Evolutionary conservation across 805 yeast genomes (phyloP), one percentile per base, ranked within the genome.

Genomic region (Saccharomycopsis javanensis): DNA sequence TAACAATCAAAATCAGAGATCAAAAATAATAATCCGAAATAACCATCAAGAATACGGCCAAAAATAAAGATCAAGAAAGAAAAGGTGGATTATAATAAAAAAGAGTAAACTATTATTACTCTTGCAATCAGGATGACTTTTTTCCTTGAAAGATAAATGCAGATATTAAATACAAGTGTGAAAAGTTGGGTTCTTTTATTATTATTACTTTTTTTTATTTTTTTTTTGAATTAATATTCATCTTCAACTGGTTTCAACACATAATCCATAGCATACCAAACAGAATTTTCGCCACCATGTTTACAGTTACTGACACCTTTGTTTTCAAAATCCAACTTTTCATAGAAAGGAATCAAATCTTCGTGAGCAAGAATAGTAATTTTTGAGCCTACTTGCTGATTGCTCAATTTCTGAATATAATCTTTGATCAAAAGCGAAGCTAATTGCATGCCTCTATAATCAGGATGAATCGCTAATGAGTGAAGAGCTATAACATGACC

Each of bases 361-460:
- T 81, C 78, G 65, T 87, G 89, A 31, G 90, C 87, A 59, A 92
- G 78, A 33, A 92, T 75, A 5, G 83, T 79, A 54, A 92, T 82
- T 65, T 81, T 79, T 64, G 83, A 87, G 51, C 94, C 97, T 60
- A 89, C 83, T 63, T 83, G 88, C 68, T 90, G 96, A 68, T 89
- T 89, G 53, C 88, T 81, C 69, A 92, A 74, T 67, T 92, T 88
- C 70, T 94, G 97, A 60, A 91, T 79, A 72, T 88, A 94, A 71
- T 92, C 99, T 64, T 86, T 89, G 65, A 92, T 71, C 66, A 92
- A 72, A 58, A 90, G 74, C 13, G 96, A 81, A 7, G 96, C 98
- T 59, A 94, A 74, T 67, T 87, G 88, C 70, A 82, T 79, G 59
- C 91, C 88, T 68, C 85, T 88, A 77, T 82, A 88, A 42, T 82